phyloP scores from a whole-genome alignment of 495 filamentous ascomycete genomes.

The Podospora australis region DNA sequence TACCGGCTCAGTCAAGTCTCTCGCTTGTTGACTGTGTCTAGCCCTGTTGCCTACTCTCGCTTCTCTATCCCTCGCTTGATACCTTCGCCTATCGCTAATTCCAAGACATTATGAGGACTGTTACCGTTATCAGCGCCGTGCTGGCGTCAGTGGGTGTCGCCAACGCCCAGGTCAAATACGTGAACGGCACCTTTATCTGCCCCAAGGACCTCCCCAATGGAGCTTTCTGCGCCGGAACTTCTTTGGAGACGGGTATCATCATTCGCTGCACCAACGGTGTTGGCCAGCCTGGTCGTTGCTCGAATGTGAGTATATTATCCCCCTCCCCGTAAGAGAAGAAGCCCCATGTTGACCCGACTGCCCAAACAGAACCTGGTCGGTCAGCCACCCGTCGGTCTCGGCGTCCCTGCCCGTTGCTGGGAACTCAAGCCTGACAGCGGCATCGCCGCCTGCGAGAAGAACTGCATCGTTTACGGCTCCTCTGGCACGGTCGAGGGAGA shows the following conservation, averaged over 20 bases:
- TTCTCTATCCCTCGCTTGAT: neutral
- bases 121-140: conserved; percentile 17
- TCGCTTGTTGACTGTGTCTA: neutral
- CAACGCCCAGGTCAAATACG: conserved; percentile 19
- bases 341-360: neutral
- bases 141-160: conserved; percentile 22
- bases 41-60: neutral
- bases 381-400: conserved; percentile 20
- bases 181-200: conserved; percentile 18
- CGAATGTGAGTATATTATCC: conserved; percentile 14
- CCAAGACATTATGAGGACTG: conserved; percentile 25
- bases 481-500: conserved; percentile 6
- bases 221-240: conserved; percentile 25
- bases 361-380: conserved; percentile 22
- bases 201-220: conserved; percentile 13
- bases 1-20: neutral
- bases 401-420: conserved; percentile 19
- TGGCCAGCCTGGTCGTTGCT: conserved; percentile 19
- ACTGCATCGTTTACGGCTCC: conserved; percentile 30
- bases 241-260: conserved; percentile 29
- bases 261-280: conserved; percentile 24
- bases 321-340: neutral
- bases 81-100: neutral
- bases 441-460: conserved; percentile 32
- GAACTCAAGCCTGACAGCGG: conserved; percentile 16